Evolutionary conservation across 345 rosid genomes (phyloP), one percentile per base, ranked within the genome.

Genomic region (Salix suchowensis): DNA sequence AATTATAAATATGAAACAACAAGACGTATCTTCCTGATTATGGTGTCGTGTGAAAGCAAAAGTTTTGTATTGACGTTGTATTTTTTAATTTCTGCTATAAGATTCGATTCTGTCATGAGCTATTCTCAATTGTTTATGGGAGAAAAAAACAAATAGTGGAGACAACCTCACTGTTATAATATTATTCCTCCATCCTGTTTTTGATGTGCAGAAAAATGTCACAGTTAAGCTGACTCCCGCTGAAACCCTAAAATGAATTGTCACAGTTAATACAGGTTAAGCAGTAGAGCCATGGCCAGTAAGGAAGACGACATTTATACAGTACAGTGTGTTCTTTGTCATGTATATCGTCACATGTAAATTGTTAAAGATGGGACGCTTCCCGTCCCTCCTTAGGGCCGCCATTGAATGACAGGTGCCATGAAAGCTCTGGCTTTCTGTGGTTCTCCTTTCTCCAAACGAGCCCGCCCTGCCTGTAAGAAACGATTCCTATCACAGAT

Each of bases 361-460:
- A 6, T 8, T 4, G 34, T 0, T 21, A 70, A 15, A 48, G 28
- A 30, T 19, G 26, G 0, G 4, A n/a, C 18, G 26, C 65, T 30
- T 48, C 48, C 39, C 15, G 60, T 11, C 37, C 67, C 36, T 28
- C 48, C n/a, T 7, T 48, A 1, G 26, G n/a, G 13, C 54, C 68
- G 18, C 54, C 72, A 39, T n/a, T 67, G 75, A 77, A 71, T 55
- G 83, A 66, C 83, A 74, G 68, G 70, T 81, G 76, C 81, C 70
- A 36, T 24, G 26, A 55, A 14, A 46, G 15, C 18, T 24, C 65
- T 54, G 77, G 74, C 24, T 60, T 21, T 64, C 24, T 9, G 67
- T 18, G 55, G 44, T 76, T 65, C 76, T 76, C 54, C 65, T 67
- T 78, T 44, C 30, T 83, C 66, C 48, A 39, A 61, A 50, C 80